Base-by-base conservation (phyloP, 768 basidiomycete species). In the Tubosaeta sp. region DNA sequence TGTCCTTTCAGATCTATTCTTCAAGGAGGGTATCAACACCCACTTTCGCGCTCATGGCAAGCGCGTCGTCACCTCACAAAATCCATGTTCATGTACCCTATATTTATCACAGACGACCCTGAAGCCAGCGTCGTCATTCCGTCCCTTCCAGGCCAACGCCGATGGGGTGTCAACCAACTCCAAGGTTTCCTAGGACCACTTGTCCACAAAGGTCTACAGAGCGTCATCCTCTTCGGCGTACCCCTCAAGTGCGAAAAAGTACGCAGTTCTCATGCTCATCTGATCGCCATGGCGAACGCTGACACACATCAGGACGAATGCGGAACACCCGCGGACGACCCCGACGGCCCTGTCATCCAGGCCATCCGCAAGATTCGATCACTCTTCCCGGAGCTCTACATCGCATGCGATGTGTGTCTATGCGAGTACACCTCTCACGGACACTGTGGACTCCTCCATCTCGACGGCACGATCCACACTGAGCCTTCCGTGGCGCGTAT, bases 351-450 rank as follows among this genome's bases (percentile, higher is more conserved):
- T 31, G 96, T 98, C 62, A 96, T 99, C 58, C 84, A 82, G 43
- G 94, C 91, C n/a, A 87, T 97, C 59, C 79, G 79, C 62, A 84
- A 81, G 51, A 77, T 99, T 31, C 82, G 86, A 6, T 49, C 70
- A 1, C 78, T 90, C 54, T 99, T 85, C 73, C 95, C 96, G 0
- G 65, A 76, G 6, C 73, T 99, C 21, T 92, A 94, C 73, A 86
- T 99, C 62, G 90, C 94, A 0, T 83, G 83, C 63, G 96, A 99
- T 62, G 96, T 98, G 18, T 99, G 96, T 67, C 83, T 99, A n/a
- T 99, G 96, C 76, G 95, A 98, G 72, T 98, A 99, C 76, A 97
- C 96, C 9, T 90, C 91, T 44, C 95, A 98, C 59, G 96, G 96
- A 0, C 96, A 99, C 70, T 99, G 96, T 61, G 96, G 96, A 22